Evolutionary conservation across 306 rosid genomes (phyloP).

Genomic region (Lathyrus sativus): DNA sequence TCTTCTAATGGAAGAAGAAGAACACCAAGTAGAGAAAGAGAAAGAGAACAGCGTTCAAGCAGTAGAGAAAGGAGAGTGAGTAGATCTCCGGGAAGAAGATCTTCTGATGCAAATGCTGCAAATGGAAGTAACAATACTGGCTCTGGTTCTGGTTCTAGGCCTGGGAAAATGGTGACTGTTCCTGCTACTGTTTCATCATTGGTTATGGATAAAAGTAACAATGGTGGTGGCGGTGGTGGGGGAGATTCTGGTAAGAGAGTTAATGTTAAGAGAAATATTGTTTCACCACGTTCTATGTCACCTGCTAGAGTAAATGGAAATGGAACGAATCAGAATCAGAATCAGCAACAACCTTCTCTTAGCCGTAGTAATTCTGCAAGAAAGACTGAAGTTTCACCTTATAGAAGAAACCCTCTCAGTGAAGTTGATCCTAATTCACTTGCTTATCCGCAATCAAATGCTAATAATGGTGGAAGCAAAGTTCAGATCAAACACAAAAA

Average conservation of each 20-base stretch:
- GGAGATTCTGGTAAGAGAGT: slow-evolving; percentile 62
- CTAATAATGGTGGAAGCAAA: slow-evolving; percentile 47
- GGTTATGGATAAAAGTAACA: slow-evolving; percentile 84
- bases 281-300: slow-evolving; percentile 68
- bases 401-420: slow-evolving; percentile 77
- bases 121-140: slow-evolving; percentile 31
- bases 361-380: slow-evolving; percentile 82
- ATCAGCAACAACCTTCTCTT: slow-evolving; percentile 66
- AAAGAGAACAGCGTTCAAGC: slow-evolving; percentile 65
- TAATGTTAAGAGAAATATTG: slow-evolving; percentile 72
- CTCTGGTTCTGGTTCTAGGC: slow-evolving; percentile 42
- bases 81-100: slow-evolving; percentile 83
- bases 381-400: slow-evolving; percentile 89
- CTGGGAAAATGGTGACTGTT: slow-evolving; percentile 94
- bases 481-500: slow-evolving; percentile 50
- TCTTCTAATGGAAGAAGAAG: slow-evolving; percentile 77
- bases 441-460: slow-evolving; percentile 54
- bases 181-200: slow-evolving; percentile 81
- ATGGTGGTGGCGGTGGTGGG: slow-evolving; percentile 51
- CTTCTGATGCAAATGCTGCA: slow-evolving; percentile 49
- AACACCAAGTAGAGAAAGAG: slow-evolving; percentile 82
- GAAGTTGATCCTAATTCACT: slow-evolving; percentile 79
- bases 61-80: slow-evolving; percentile 88
- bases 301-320: slow-evolving; percentile 41
- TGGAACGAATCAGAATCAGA: slow-evolving; percentile 42